These are phyloP conservation scores for Cyclostephanos tholiformis DNA, from an alignment of 108 stramenopile genomes.

Conservation along the genomic window DNA sequence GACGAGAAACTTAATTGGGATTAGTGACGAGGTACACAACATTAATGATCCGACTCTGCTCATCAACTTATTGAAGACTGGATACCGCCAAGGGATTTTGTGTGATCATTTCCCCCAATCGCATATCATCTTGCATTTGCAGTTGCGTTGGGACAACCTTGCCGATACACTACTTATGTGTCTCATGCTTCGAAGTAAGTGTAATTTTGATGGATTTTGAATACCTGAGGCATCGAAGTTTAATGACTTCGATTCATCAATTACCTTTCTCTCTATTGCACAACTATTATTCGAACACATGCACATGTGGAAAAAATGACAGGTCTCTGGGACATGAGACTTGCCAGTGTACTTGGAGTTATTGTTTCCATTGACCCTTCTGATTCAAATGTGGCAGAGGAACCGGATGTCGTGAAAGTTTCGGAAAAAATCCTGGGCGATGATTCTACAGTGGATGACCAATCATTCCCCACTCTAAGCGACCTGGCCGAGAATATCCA, in stretches of 20 bases:
- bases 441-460: conserved; percentile 2
- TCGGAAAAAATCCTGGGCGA: background rate
- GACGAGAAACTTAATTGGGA: conserved; percentile 42
- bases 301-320: no score
- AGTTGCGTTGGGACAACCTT: conserved; percentile 49
- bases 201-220: no score
- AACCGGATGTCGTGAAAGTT: conserved; percentile 4
- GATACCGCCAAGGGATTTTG: conserved; percentile 39
- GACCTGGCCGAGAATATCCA: conserved; percentile 38
- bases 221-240: no score
- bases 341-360: conserved; percentile 46
- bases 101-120: conserved; percentile 45
- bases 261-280: no score
- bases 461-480: conserved; percentile 31
- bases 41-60: conserved; percentile 39
- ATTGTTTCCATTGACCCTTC: conserved; percentile 45
- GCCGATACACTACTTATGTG: conserved; percentile 51
- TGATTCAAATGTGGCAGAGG: conserved; percentile 11
- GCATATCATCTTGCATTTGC: conserved; percentile 44
- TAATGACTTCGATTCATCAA: no score
- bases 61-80: conserved; percentile 31
- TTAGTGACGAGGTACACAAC: conserved; percentile 42
- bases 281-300: no score
- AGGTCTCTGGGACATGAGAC: conserved; percentile 49
- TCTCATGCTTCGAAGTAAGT: conserved; percentile 43